phyloP scores from a whole-genome alignment of 2,329 filamentous ascomycete species.

The Plectosphaerella sp. region DNA sequence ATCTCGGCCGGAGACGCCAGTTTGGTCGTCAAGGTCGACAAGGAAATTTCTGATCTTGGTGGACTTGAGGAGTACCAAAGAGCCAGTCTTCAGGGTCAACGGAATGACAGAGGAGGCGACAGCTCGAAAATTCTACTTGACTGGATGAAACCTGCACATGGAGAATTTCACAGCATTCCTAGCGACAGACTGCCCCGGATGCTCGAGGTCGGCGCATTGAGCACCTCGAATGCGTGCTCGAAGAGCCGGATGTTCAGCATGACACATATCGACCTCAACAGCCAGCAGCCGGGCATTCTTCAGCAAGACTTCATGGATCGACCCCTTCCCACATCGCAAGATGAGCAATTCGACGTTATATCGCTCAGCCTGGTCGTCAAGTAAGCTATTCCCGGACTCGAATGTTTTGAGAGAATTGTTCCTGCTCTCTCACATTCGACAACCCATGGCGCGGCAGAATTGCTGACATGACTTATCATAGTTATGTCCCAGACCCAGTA shows the following conservation, averaged over 20 bases:
- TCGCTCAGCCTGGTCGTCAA: constrained; percentile 92
- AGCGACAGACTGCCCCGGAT: constrained; percentile 40
- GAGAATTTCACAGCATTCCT: constrained; percentile 3
- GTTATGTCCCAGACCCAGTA: constrained; percentile 73
- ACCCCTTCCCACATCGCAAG: constrained; percentile 59
- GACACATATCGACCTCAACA: constrained; percentile 84
- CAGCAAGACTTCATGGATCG: constrained; percentile 94
- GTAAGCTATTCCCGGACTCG: constrained; percentile 3
- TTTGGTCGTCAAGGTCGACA: constrained; percentile 39
- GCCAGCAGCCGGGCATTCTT: constrained; percentile 73
- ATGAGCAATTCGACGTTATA: constrained; percentile 78
- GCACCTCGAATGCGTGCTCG: constrained; percentile 79
- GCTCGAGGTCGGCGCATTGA: constrained; percentile 87
- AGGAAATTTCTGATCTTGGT: constrained; percentile 53
- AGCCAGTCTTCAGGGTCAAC: constrained; percentile 65
- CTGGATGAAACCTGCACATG: constrained; percentile 46
- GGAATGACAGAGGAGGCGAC: constrained; percentile 61
- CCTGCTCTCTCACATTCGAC: too few relatives aligned
- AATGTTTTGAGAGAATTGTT: too few relatives aligned
- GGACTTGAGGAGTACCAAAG: constrained; percentile 61
- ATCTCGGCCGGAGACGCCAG: constrained; percentile 45
- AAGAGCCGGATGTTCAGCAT: constrained; percentile 66
- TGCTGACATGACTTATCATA: too few relatives aligned
- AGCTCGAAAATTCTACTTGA: constrained; percentile 60
- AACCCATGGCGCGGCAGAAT: too few relatives aligned